These are phyloP conservation scores for Tetramitus jugosus DNA, from an alignment of 208 protist species.

Conservation along the genomic window DNA sequence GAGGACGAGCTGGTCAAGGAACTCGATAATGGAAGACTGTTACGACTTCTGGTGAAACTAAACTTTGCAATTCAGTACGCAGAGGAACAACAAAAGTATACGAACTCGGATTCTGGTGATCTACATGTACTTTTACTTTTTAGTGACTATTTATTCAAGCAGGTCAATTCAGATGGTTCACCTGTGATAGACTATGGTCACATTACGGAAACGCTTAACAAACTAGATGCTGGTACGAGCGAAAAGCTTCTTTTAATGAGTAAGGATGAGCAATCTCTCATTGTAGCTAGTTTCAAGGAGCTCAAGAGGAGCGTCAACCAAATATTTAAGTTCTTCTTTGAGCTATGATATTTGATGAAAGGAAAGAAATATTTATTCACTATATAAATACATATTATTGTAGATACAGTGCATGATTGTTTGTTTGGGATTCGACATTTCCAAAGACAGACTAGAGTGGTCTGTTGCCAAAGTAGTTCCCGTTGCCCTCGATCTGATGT, in stretches of 20 bases:
- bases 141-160: conserved; percentile 89
- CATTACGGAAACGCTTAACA: conserved; percentile 89
- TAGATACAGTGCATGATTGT: too few species aligned
- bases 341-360: not conserved
- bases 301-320: not conserved
- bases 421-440: too few species aligned
- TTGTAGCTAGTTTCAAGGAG: conserved; percentile 2
- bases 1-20: conserved; percentile 79
- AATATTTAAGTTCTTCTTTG: not conserved
- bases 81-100: conserved; percentile 45
- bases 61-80: conserved; percentile 76
- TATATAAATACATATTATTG: too few species aligned
- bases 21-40: conserved; percentile 86
- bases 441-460: too few species aligned
- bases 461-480: too few species aligned
- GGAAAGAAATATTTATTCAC: not conserved
- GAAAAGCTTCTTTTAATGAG: conserved; percentile 83
- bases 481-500: too few species aligned
- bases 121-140: conserved; percentile 73
- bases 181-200: conserved; percentile 79
- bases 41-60: conserved; percentile 83
- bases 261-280: conserved; percentile 52
- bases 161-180: conserved; percentile 77
- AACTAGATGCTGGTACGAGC: conserved; percentile 82
- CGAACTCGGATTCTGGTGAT: conserved; percentile 42